Evolutionary conservation across 1,284 basidiomycete species (phyloP).

Genomic region (Cutaneotrichosporon arboriforme): DNA sequence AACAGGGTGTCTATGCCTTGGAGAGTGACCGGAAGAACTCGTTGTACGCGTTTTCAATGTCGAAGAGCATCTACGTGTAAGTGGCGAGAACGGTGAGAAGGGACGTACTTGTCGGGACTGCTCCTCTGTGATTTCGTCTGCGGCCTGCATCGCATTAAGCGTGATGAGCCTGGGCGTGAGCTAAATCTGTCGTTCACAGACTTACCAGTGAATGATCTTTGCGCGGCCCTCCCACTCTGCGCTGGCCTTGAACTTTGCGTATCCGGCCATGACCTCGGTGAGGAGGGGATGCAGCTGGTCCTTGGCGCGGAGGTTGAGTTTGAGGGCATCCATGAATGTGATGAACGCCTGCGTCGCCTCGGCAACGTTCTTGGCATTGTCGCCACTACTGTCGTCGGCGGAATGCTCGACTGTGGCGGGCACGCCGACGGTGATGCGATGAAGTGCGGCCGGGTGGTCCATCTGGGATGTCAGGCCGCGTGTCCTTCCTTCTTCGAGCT

Average conservation of each 20-base stretch:
- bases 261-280: conserved; percentile 87
- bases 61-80: conserved; percentile 71
- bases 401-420: conserved; percentile 92
- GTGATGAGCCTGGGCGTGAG: conserved; percentile 76
- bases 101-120: conserved; percentile 77
- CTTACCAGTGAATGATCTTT: conserved; percentile 86
- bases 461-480: conserved; percentile 56
- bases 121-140: conserved; percentile 92
- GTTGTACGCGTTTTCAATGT: conserved; percentile 92
- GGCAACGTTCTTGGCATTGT: conserved; percentile 95
- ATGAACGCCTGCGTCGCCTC: conserved; percentile 99
- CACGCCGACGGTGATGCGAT: conserved; percentile 84
- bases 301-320: conserved; percentile 85
- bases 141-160: conserved; percentile 93
- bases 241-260: conserved; percentile 84
- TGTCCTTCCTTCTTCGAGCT: not conserved
- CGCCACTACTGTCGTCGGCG: conserved; percentile 65
- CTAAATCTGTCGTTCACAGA: conserved; percentile 1
- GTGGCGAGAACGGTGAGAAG: not conserved
- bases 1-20: not conserved
- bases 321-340: conserved; percentile 97
- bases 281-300: conserved; percentile 93
- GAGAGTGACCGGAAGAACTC: conserved; percentile 84
- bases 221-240: conserved; percentile 92
- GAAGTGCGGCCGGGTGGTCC: conserved; percentile 88